Evolutionary conservation across 768 basidiomycete genomes (phyloP), one percentile per base, ranked within the genome.

Genomic region (Agaricus sinodeliciosus): DNA sequence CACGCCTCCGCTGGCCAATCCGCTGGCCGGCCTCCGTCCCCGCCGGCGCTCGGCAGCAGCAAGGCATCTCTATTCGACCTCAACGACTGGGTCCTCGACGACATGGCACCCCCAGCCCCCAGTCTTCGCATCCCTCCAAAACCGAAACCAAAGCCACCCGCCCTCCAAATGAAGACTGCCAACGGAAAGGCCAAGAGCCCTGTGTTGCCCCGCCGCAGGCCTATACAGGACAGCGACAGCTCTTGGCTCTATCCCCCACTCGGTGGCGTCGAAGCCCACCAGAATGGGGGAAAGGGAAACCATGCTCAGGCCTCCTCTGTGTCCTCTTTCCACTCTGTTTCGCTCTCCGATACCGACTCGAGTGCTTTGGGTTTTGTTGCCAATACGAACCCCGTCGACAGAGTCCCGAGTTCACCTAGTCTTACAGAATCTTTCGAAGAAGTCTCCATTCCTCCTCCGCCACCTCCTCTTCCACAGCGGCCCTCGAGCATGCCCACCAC

Each of bases 241-340:
- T 22, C 63, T 47, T 55, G 63, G 64, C 61, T 65, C 45, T 69
- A 58, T 59, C 65, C 68, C 11, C 31, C 31, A 31, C 31, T 31
- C 31, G 31, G 31, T 8, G 31, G 31, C 7, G 31, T 31, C 7
- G 31, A 31, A 31, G 31, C 31, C 31, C 7, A 31, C 11, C 31
- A 31, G 9, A 40, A 26, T 7, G 39, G 40, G 1, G 13, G 35
- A 41, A 37, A 43, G 43, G 34, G 51, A 36, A 47, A 41, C 39
- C 39, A 78, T 77, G 2, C 62, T 65, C 43, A 70, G 67, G 54
- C 67, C 2, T 87, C 86, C 1, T 90, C 88, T 44, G 77, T 88
- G 36, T 90, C 88, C 2, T 90, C 88, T 26, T 89, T 91, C 56
- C 87, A 89, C 59, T 89, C 88, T 2, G 85, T 90, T 22, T 90